A percentile compares a stretch with the other conserved stretches of the same genome.
Conservation (phyloP, 2,329 filamentous ascomycete species). For the Phaeosphaeria sp. region DNA sequence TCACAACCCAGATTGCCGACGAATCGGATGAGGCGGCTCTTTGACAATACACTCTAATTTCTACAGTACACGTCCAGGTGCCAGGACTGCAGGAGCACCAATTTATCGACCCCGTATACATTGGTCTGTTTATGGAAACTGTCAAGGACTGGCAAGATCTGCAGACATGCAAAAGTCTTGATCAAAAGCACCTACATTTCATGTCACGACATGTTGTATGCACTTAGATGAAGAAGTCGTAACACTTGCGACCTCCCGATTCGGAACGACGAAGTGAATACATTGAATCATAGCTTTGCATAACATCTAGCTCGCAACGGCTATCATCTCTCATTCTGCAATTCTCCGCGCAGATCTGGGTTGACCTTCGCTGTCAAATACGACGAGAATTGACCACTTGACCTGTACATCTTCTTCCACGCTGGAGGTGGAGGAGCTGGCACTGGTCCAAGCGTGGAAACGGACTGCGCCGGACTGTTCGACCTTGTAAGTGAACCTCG, state of each 20-base stretch:
- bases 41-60: neutral
- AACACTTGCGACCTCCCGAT: neutral
- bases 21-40: neutral
- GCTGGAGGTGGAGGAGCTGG: slow-evolving; percentile 15
- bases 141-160: neutral
- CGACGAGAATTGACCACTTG: slow-evolving; percentile 32
- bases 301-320: neutral
- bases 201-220: neutral
- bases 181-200: neutral
- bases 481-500: slow-evolving; percentile 6
- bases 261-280: neutral
- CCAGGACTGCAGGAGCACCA: too few species aligned
- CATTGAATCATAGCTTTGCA: neutral
- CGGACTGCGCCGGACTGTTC: neutral
- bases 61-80: neutral
- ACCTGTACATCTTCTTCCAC: slow-evolving; percentile 26
- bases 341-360: slow-evolving; percentile 28
- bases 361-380: slow-evolving; percentile 34
- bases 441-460: neutral
- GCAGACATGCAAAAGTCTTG: neutral
- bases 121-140: neutral
- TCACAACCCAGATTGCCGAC: neutral
- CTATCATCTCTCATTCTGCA: neutral
- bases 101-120: too few species aligned
- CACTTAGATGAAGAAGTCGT: neutral